Conservation (phyloP, 2,329 filamentous ascomycete genomes). For the Colletotrichum sansevieriae region DNA sequence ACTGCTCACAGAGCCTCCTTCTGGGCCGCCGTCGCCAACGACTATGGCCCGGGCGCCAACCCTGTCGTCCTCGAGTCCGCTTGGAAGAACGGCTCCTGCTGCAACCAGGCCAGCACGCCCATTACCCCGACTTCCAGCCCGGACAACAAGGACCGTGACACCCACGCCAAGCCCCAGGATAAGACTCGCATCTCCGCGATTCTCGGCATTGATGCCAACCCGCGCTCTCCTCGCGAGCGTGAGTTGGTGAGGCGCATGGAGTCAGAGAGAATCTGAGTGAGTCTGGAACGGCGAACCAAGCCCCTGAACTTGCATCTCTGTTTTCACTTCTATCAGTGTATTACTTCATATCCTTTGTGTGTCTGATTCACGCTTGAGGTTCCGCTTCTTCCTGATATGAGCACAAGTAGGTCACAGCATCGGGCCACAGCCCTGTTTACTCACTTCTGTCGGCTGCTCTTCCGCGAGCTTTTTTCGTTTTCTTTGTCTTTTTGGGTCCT, state of each 20-base stretch:
- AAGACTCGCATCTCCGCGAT: slow-evolving; percentile 74
- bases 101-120: slow-evolving; percentile 58
- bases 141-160: slow-evolving; percentile 58
- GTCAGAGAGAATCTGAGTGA: slow-evolving; percentile 56
- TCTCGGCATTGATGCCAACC: slow-evolving; percentile 70
- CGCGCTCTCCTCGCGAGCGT: slow-evolving; percentile 68
- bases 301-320: not conserved
- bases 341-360: slow-evolving; percentile 36
- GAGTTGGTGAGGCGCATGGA: slow-evolving; percentile 70
- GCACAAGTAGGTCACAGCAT: slow-evolving; percentile 31
- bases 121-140: slow-evolving; percentile 68
- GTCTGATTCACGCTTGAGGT: slow-evolving; percentile 33
- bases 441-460: slow-evolving; percentile 28
- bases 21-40: slow-evolving; percentile 78
- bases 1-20: slow-evolving; percentile 77
- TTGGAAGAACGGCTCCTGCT: slow-evolving; percentile 68
- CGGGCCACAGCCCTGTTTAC: slow-evolving; percentile 34
- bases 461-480: not conserved
- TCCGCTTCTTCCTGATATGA: slow-evolving; percentile 15
- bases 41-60: slow-evolving; percentile 76
- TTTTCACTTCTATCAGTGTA: slow-evolving; percentile 40
- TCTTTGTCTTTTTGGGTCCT: slow-evolving; percentile 7
- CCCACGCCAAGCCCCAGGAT: slow-evolving; percentile 58
- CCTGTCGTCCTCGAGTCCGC: slow-evolving; percentile 76
- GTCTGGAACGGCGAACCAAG: slow-evolving; percentile 35